Evolutionary conservation across 1,284 basidiomycete genomes (phyloP).

Genomic region (Meripilus lineatus): DNA sequence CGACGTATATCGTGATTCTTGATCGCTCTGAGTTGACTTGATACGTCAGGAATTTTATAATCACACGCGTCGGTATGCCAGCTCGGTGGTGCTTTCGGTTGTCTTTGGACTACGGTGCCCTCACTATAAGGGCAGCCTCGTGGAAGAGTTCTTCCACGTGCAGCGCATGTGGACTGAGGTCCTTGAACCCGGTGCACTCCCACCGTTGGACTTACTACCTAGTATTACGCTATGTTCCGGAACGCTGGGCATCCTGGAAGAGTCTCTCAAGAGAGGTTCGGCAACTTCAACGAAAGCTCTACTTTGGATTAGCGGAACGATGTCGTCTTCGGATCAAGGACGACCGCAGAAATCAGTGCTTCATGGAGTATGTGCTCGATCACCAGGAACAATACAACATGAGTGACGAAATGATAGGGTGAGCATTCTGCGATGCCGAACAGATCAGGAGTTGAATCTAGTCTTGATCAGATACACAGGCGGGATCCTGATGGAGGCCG

Average conservation of each 20-base stretch:
- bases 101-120: slow-evolving; percentile 24
- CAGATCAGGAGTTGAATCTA: neutral
- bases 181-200: slow-evolving; percentile 19
- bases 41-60: slow-evolving; percentile 21
- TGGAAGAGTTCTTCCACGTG: slow-evolving; percentile 17
- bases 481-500: slow-evolving; percentile 17
- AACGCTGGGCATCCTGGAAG: slow-evolving; percentile 23
- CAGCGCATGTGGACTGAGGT: neutral
- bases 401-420: slow-evolving; percentile 3
- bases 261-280: slow-evolving; percentile 12
- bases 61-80: slow-evolving; percentile 20
- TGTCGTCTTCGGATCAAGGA: slow-evolving; percentile 13
- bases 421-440: too few species aligned
- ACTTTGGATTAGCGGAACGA: slow-evolving; percentile 16
- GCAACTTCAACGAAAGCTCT: slow-evolving; percentile 15
- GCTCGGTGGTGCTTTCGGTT: slow-evolving; percentile 21
- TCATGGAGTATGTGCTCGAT: slow-evolving; percentile 15
- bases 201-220: slow-evolving; percentile 25
- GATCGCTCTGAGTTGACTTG: neutral
- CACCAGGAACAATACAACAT: neutral
- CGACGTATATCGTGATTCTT: neutral
- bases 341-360: slow-evolving; percentile 19
- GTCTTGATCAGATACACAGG: slow-evolving; percentile 5
- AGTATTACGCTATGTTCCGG: slow-evolving; percentile 22
- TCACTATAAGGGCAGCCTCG: slow-evolving; percentile 16